A percentile compares a stretch with the other conserved stretches of the same genome.
Evolutionary conservation across 2,329 filamentous ascomycete genomes (phyloP).

Genomic region (Orbilia oligospora): DNA sequence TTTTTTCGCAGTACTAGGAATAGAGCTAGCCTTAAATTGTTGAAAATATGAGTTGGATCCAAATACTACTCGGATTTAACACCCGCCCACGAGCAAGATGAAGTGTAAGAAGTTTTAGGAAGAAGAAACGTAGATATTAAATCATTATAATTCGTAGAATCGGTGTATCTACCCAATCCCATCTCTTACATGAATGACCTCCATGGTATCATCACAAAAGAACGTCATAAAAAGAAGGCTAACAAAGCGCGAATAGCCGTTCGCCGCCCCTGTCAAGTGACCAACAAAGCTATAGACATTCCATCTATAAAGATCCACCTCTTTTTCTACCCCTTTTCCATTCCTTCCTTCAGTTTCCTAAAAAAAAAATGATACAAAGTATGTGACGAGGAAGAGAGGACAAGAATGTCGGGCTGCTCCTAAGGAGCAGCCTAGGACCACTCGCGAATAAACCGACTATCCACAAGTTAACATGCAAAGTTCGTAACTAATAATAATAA

Average conservation of each 20-base stretch:
- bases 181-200: neutral
- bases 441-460: neutral
- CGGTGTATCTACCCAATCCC: neutral
- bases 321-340: neutral
- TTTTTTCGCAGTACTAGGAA: too few relatives aligned
- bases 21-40: neutral
- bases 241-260: neutral
- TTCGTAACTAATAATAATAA: conserved; percentile 1
- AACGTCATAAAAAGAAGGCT: neutral
- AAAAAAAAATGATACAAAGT: neutral
- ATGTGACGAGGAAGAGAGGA: too few relatives aligned
- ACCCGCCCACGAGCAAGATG: too few relatives aligned
- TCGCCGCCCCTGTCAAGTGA: neutral
- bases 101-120: too few relatives aligned
- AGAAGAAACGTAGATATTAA: conserved; percentile 10
- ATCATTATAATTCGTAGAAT: conserved; percentile 17
- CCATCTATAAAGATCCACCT: neutral
- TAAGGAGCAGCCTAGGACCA: too few relatives aligned
- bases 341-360: neutral
- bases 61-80: too few relatives aligned
- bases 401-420: neutral
- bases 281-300: neutral
- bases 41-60: neutral
- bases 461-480: conserved; percentile 21
- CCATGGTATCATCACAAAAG: conserved; percentile 28